Percentiles rank a stretch among this genome's conserved stretches.
These are phyloP conservation scores for Ganoderma leucocontextum DNA, from an alignment of 1,284 basidiomycete genomes.

Conservation along the genomic window DNA sequence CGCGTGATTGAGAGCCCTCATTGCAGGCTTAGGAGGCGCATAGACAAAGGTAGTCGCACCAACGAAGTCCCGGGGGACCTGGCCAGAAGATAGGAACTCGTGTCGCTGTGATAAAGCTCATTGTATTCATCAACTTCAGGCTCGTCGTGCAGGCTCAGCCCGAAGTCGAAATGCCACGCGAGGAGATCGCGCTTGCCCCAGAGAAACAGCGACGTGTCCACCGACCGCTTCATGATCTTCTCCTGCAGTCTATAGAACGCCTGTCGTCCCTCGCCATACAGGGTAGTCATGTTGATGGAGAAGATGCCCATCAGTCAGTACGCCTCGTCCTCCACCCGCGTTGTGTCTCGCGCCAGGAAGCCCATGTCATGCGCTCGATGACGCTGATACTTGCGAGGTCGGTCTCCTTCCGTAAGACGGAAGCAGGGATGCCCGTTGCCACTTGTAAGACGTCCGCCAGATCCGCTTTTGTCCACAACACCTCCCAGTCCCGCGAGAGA, in stretches of 20 bases:
- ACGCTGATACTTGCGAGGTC: slow-evolving; percentile 17
- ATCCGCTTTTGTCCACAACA: slow-evolving; percentile 14
- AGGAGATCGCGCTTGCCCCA: slow-evolving; percentile 15
- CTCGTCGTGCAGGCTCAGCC: neutral
- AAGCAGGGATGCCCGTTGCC: slow-evolving; percentile 10
- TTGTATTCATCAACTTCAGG: neutral
- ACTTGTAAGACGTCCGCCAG: slow-evolving; percentile 9
- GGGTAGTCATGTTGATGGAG: slow-evolving; percentile 19
- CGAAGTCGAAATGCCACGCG: neutral
- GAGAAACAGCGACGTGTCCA: slow-evolving; percentile 21
- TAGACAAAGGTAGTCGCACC: neutral
- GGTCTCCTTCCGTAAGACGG: slow-evolving; percentile 10
- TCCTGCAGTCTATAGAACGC: slow-evolving; percentile 24
- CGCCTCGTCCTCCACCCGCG: slow-evolving; percentile 23
- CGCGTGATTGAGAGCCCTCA: neutral
- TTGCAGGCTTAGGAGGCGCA: neutral
- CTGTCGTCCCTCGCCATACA: slow-evolving; percentile 22
- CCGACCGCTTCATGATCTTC: slow-evolving; percentile 20
- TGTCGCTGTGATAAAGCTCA: neutral
- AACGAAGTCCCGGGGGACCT: neutral
- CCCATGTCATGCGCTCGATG: slow-evolving; percentile 26
- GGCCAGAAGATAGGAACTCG: slow-evolving; percentile 3
- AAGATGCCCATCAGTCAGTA: slow-evolving; percentile 27
- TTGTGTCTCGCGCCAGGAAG: slow-evolving; percentile 17
- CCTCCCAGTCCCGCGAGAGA: slow-evolving; percentile 16